Percentiles rank a stretch among this genome's conserved stretches.
Evolutionary conservation across 2,329 filamentous ascomycete species (phyloP).

Genomic region (Cryphonectria naterciae): DNA sequence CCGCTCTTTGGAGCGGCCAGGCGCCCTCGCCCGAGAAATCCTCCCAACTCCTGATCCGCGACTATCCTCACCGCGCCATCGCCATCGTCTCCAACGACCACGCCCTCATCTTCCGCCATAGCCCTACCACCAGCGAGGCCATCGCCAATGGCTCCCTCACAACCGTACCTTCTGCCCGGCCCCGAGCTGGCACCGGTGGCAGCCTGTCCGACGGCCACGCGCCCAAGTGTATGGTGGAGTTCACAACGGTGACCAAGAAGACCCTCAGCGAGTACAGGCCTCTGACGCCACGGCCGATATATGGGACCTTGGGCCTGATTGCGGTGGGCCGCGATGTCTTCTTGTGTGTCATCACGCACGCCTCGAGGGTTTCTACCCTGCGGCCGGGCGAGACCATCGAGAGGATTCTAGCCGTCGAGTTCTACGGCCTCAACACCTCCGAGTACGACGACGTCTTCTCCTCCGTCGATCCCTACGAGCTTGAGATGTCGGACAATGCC

Average conservation of each 20-base stretch:
- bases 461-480: constrained; percentile 53
- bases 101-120: constrained; percentile 84
- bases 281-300: constrained; percentile 73
- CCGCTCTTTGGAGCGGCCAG: constrained; percentile 50
- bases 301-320: constrained; percentile 87
- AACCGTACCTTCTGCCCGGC: constrained; percentile 53
- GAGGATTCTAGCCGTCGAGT: constrained; percentile 84
- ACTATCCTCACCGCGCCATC: constrained; percentile 85
- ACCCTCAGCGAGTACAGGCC: constrained; percentile 78
- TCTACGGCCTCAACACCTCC: constrained; percentile 86
- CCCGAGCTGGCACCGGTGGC: constrained; percentile 43
- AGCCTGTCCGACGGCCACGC: constrained; percentile 48
- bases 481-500: constrained; percentile 51
- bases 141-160: constrained; percentile 62
- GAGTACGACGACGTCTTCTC: constrained; percentile 80
- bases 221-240: constrained; percentile 85
- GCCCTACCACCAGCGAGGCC: constrained; percentile 63
- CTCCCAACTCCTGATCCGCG: constrained; percentile 81
- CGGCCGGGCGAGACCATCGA: constrained; percentile 88
- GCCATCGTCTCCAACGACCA: constrained; percentile 80
- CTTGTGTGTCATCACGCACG: constrained; percentile 83
- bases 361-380: constrained; percentile 77
- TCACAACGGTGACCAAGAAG: constrained; percentile 65
- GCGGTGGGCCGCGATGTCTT: constrained; percentile 85
- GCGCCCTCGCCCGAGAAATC: constrained; percentile 60